Evolutionary conservation across 768 basidiomycete genomes (phyloP).

Genomic region (Xerocomellus dryophilus): DNA sequence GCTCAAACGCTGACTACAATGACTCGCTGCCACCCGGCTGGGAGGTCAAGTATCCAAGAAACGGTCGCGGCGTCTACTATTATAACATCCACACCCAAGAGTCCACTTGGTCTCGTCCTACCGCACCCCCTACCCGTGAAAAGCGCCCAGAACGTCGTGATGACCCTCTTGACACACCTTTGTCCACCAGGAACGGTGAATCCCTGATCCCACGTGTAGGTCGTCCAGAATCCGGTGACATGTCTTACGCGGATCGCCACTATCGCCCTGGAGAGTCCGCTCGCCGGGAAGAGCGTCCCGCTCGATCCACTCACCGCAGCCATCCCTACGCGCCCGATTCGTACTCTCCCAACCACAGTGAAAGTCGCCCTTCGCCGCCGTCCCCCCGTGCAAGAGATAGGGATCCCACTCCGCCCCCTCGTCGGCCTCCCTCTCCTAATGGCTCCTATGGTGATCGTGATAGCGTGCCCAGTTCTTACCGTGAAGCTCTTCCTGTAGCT

Average conservation of each 20-base stretch:
- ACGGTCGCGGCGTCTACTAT: conserved; percentile 49
- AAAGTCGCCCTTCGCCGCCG: conserved; percentile 20
- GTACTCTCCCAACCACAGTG: conserved; percentile 24
- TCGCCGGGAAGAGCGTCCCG: conserved; percentile 29
- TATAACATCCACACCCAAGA: conserved; percentile 55
- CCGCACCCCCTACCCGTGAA: conserved; percentile 30
- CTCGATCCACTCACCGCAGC: conserved; percentile 18
- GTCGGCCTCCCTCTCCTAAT: conserved; percentile 22
- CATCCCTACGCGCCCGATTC: conserved; percentile 31
- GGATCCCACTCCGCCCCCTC: conserved; percentile 21
- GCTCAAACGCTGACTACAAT: conserved; percentile 30
- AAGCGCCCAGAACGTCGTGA: conserved; percentile 25
- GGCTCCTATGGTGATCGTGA: conserved; percentile 24
- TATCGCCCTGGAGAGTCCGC: conserved; percentile 49
- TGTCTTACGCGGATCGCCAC: conserved; percentile 62
- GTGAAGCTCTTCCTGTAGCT: conserved; percentile 19
- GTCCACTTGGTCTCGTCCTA: conserved; percentile 58
- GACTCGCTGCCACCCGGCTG: conserved; percentile 52
- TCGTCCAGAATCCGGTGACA: conserved; percentile 28
- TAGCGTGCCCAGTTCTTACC: conserved; percentile 16
- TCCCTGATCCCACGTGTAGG: conserved; percentile 26
- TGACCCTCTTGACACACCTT: conserved; percentile 25
- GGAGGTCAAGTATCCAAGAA: conserved; percentile 56
- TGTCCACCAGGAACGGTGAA: conserved; percentile 25
- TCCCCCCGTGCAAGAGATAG: conserved; percentile 25